phyloP scores from a whole-genome alignment of 2,329 filamentous ascomycete species.

The Ceratocystis lukuohia region DNA sequence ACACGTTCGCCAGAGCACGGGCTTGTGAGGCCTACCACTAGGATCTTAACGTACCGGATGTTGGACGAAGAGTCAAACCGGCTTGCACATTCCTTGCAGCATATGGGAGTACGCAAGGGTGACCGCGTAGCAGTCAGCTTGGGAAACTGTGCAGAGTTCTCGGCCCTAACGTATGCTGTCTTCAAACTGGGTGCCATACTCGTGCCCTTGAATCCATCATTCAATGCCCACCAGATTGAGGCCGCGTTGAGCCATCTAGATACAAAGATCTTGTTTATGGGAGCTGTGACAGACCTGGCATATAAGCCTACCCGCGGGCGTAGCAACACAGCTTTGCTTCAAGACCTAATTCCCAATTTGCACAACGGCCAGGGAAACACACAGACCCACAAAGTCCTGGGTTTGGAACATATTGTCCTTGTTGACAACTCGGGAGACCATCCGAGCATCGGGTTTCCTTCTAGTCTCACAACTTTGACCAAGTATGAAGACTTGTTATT shows the following conservation, averaged over 20 bases:
- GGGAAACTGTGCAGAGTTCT: constrained; percentile 75
- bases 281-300: constrained; percentile 75
- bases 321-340: constrained; percentile 38
- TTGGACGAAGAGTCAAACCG: constrained; percentile 66
- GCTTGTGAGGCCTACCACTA: constrained; percentile 38
- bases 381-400: constrained; percentile 43
- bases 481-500: constrained; percentile 33
- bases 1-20: constrained; percentile 30
- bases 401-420: constrained; percentile 56
- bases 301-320: constrained; percentile 44
- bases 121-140: constrained; percentile 76
- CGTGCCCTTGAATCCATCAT: constrained; percentile 85
- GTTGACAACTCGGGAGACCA: constrained; percentile 59
- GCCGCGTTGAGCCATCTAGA: constrained; percentile 65
- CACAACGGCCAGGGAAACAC: constrained; percentile 26
- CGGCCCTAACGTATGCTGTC: constrained; percentile 71
- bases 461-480: constrained; percentile 33
- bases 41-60: constrained; percentile 54
- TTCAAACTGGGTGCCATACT: constrained; percentile 92
- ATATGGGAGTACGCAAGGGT: constrained; percentile 63
- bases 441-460: constrained; percentile 32
- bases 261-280: constrained; percentile 63
- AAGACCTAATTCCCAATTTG: constrained; percentile 34
- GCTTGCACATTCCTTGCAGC: constrained; percentile 56
- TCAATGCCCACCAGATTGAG: constrained; percentile 65